A percentile compares a stretch with the other conserved stretches of the same genome.
These are phyloP conservation scores for Cercospora citrullina DNA, from an alignment of 2,329 filamentous ascomycete genomes.

Conservation along the genomic window DNA sequence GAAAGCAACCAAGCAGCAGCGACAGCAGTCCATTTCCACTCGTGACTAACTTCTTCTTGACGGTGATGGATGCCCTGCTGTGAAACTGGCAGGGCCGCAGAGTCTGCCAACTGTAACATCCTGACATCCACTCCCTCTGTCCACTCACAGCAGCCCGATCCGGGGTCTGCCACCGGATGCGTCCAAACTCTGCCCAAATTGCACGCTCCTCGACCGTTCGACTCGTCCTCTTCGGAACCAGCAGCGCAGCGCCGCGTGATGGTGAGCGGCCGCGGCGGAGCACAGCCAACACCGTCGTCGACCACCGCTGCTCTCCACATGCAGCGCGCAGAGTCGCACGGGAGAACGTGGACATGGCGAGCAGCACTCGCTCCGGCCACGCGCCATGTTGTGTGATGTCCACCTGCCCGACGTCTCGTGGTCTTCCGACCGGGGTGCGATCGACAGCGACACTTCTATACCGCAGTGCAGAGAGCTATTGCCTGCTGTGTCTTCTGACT, in stretches of 20 bases:
- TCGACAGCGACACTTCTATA: not conserved
- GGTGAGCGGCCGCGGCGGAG: not conserved
- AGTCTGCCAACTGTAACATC: not conserved
- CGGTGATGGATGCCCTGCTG: not conserved
- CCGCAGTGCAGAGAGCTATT: not conserved
- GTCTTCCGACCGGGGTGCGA: not conserved
- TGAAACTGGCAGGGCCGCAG: conserved; percentile 11
- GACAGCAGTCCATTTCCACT: not conserved
- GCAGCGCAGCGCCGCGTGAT: not conserved
- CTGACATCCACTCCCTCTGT: not conserved
- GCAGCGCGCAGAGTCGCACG: not conserved
- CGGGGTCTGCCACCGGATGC: not conserved
- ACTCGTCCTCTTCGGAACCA: not conserved
- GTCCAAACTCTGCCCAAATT: conserved; percentile 11
- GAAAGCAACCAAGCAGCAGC: not conserved
- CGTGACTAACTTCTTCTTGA: not conserved
- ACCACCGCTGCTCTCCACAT: not conserved
- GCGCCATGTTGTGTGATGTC: conserved; percentile 3
- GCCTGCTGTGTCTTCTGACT: conserved; percentile 5
- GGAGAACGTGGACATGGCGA: not conserved
- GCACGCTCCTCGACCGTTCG: not conserved
- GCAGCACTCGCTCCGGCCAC: not conserved
- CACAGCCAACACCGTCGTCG: not conserved
- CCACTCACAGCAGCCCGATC: conserved; percentile 11
- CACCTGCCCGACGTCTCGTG: not conserved